Evolutionary conservation across 176 grass and related monocot genomes (phyloP).

Genomic region (Phyllostachys edulis): DNA sequence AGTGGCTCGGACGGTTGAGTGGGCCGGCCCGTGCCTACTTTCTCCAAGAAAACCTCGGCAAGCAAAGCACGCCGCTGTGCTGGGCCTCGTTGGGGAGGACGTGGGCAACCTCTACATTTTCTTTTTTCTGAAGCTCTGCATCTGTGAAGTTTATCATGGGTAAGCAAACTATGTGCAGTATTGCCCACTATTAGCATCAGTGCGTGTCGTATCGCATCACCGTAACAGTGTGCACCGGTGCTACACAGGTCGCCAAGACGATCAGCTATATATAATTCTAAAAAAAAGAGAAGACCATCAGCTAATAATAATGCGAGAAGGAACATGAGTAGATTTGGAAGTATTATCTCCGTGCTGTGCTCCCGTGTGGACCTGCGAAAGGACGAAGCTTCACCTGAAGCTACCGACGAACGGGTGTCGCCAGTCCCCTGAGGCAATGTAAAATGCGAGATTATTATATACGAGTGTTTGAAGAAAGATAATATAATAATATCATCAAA

Average conservation of each 20-base stretch:
- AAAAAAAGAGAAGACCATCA: not conserved
- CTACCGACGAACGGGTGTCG: not conserved
- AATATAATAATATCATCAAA: no score
- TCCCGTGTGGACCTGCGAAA: not conserved
- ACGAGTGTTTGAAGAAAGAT: no score
- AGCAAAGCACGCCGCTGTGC: not conserved
- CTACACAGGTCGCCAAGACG: not conserved
- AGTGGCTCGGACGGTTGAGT: not conserved
- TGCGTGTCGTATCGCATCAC: not conserved
- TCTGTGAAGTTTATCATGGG: not conserved
- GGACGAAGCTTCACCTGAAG: constrained; percentile 33
- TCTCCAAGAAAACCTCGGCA: no score
- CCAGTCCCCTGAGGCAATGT: not conserved
- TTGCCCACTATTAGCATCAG: not conserved
- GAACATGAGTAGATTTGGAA: not conserved
- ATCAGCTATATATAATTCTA: not conserved
- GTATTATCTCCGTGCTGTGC: not conserved
- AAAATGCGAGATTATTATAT: no score
- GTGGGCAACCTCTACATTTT: not conserved
- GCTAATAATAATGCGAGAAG: not conserved
- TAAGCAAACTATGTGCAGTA: not conserved
- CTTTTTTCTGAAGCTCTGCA: not conserved
- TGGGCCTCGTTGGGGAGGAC: not conserved
- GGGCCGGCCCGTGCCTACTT: not conserved
- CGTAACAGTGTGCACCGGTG: not conserved